Base-by-base conservation (phyloP, 2,329 filamentous ascomycete species). In the Mycosphaerella arachidis region DNA sequence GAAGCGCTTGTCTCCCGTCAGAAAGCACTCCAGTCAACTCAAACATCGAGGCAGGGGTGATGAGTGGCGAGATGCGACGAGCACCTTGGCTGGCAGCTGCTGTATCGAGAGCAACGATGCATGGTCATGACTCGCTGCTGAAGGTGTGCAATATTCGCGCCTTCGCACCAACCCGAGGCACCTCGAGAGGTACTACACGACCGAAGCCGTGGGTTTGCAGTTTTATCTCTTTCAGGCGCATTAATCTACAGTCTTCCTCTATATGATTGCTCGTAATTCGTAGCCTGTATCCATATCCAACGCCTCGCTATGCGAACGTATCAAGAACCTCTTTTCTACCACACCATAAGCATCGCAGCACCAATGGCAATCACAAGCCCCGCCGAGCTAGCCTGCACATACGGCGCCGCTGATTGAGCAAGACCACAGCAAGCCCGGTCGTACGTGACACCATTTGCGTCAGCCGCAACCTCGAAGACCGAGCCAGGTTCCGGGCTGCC, bases 371-470 rank as follows among this genome's bases (percentile, higher is more conserved):
- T 56, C 10, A 53, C 60, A 13, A 64, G 43, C 30, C 57, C 58
- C 29, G 51, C 53, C 3, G 57, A 62, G 40, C 62, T 64, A 3
- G 55, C 50, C 10, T 52, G 48, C 10, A 54, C 29, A 16, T 57
- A 30, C 6, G 56, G 20, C 7, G 55, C 54, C 7, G 55, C 57
- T 48, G 58, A 61, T 31, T 53, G 48, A 8, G 51, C 46, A 13
- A 48, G 31, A 1, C 85, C 86, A 66, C 86, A 88, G 70, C 86
- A 88, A n/a, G 74, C 60, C 48, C 79, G 72, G 50, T 79, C 79
- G 70, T 91, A 92, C 0, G 83, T 86, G 51, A 94, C 89, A 61
- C 87, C 86, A 73, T 93, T 94, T 66, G 85, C 83, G 59, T 76
- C 70, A 0, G 88, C 88, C 0, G 87, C 88, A 20, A 89, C 87